Percentiles rank a stretch among this genome's conserved stretches.
These are phyloP conservation scores for Citrullus colocynthis DNA, from an alignment of 306 rosid genomes.

Conservation along the genomic window DNA sequence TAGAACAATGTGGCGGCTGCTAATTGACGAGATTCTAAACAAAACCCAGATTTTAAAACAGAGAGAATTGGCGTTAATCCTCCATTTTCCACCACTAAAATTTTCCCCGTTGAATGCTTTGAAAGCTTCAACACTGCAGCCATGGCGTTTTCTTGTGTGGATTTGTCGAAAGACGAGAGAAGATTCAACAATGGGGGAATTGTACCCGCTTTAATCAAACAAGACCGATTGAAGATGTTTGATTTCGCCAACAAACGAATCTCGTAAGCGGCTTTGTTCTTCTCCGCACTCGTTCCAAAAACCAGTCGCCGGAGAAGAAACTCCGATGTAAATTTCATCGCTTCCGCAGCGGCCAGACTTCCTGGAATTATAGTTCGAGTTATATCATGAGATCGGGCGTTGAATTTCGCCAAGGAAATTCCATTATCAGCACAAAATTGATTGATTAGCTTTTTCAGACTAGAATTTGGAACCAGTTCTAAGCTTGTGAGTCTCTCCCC, in stretches of 20 bases:
- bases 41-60: conserved; percentile 35
- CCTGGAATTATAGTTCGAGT: conserved; percentile 22
- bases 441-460: conserved; percentile 38
- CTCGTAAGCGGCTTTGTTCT: conserved; percentile 60
- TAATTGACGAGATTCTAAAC: conserved; percentile 39
- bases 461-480: conserved; percentile 49
- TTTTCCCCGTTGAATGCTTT: conserved; percentile 42
- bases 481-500: conserved; percentile 45
- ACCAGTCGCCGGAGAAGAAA: conserved; percentile 36
- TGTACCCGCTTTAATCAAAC: conserved; percentile 47
- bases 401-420: conserved; percentile 6
- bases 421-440: conserved; percentile 36
- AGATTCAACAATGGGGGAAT: conserved; percentile 43
- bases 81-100: conserved; percentile 23
- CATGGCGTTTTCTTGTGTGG: conserved; percentile 42
- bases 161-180: conserved; percentile 10
- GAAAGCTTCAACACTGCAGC: conserved; percentile 66
- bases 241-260: conserved; percentile 54
- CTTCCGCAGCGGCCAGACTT: conserved; percentile 33
- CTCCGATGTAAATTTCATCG: conserved; percentile 42
- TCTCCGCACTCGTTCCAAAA: conserved; percentile 38
- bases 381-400: conserved; percentile 20
- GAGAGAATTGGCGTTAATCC: conserved; percentile 33
- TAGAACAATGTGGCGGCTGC: conserved; percentile 65
- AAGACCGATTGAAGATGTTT: conserved; percentile 49